Percentiles rank a stretch among this genome's conserved stretches.
Evolutionary conservation across 2,329 filamentous ascomycete species (phyloP).

Genomic region (Colletotrichum musae): DNA sequence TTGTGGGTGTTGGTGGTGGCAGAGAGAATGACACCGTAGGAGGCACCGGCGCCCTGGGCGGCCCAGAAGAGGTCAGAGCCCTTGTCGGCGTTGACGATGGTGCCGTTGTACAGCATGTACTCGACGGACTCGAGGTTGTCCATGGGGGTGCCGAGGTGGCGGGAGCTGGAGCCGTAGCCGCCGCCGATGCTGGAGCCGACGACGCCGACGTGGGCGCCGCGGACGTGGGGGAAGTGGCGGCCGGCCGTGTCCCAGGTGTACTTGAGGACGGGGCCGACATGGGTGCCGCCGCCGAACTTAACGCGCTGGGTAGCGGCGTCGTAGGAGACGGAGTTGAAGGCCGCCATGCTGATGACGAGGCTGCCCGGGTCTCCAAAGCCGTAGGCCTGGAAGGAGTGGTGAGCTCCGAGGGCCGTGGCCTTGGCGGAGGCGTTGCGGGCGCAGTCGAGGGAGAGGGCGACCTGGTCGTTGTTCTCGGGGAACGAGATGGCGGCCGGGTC

Average conservation of each 20-base stretch:
- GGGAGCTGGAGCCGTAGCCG: constrained; percentile 34
- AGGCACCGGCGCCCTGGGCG: constrained; percentile 41
- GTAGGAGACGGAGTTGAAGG: constrained; percentile 36
- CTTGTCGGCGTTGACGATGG: constrained; percentile 35
- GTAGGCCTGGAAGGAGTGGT: constrained; percentile 41
- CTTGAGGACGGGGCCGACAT: constrained; percentile 40
- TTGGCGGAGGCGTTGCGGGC: constrained; percentile 38
- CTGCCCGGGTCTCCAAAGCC: constrained; percentile 40
- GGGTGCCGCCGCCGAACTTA: constrained; percentile 38
- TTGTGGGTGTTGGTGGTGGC: constrained; percentile 39
- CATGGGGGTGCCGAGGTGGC: constrained; percentile 40
- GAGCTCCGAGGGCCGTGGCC: constrained; percentile 37
- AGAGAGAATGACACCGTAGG: constrained; percentile 39
- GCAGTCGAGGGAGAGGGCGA: constrained; percentile 40
- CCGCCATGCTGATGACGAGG: constrained; percentile 40
- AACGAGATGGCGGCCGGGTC: constrained; percentile 39
- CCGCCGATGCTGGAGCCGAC: constrained; percentile 41
- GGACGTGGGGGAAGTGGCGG: constrained; percentile 41
- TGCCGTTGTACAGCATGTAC: constrained; percentile 43
- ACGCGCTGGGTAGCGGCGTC: constrained; percentile 33
- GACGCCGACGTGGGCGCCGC: constrained; percentile 39
- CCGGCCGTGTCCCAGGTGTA: constrained; percentile 39
- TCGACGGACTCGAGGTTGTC: constrained; percentile 39
- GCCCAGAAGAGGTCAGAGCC: constrained; percentile 42
- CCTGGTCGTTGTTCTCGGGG: constrained; percentile 39